Evolutionary conservation across 495 filamentous ascomycete genomes (phyloP).

Genomic region (Lasiosphaeriaceae sp.): DNA sequence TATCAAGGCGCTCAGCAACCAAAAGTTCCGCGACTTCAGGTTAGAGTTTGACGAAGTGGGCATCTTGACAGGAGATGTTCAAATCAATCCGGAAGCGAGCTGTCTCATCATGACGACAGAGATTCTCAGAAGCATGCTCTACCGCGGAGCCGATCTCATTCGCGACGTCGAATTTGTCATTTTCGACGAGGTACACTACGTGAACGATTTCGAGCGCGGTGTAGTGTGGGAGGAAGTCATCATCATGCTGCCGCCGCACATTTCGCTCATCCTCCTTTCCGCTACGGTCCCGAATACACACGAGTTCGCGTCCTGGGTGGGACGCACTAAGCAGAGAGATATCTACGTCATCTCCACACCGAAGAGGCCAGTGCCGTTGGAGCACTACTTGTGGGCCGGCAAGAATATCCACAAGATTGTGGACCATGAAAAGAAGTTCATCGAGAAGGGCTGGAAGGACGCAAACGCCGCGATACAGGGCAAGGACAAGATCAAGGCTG

Average conservation of each 20-base stretch:
- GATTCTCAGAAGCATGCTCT: slow-evolving; percentile 96
- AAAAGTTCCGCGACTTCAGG: slow-evolving; percentile 95
- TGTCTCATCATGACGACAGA: slow-evolving; percentile 99
- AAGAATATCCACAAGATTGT: slow-evolving; percentile 95
- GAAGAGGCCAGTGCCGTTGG: slow-evolving; percentile 89
- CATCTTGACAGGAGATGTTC: slow-evolving; percentile 94
- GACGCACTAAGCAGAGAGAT: slow-evolving; percentile 95
- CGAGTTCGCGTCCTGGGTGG: slow-evolving; percentile 98
- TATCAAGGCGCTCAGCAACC: slow-evolving; percentile 97
- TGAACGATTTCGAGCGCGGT: slow-evolving; percentile 94
- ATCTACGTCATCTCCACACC: slow-evolving; percentile 98
- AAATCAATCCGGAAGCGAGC: slow-evolving; percentile 96
- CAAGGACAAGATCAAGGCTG: slow-evolving; percentile 69
- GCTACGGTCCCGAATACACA: slow-evolving; percentile 96
- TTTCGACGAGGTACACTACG: slow-evolving; percentile 98
- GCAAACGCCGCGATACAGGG: slow-evolving; percentile 80
- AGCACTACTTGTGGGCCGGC: slow-evolving; percentile 93
- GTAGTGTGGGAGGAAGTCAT: slow-evolving; percentile 99
- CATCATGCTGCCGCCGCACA: slow-evolving; percentile 97
- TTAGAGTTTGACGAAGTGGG: slow-evolving; percentile 89
- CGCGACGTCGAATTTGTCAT: slow-evolving; percentile 98
- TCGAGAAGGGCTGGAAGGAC: slow-evolving; percentile 91
- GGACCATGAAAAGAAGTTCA: slow-evolving; percentile 81
- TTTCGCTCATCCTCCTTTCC: slow-evolving; percentile 89
- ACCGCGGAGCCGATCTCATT: slow-evolving; percentile 92